Percentiles rank a stretch among this genome's conserved stretches.
Evolutionary conservation across 2,329 filamentous ascomycete genomes (phyloP).

Genomic region (Fusarium sp.): DNA sequence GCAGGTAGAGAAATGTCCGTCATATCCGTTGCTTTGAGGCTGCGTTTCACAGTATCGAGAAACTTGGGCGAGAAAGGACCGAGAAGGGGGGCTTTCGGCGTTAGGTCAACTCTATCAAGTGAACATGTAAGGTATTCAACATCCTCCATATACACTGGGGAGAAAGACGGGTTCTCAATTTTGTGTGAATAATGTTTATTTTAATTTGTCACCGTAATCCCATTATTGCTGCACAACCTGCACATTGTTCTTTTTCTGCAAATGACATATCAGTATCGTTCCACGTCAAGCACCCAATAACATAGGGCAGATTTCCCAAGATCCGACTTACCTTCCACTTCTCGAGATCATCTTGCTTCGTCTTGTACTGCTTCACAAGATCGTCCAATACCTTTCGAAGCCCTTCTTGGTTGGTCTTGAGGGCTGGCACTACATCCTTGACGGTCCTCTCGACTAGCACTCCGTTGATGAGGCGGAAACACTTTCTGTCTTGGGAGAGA

Average conservation of each 20-base stretch:
- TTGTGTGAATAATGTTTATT: conserved; percentile 21
- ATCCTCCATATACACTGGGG: conserved; percentile 4
- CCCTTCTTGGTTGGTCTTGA: conserved; percentile 94
- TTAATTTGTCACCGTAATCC: conserved; percentile 31
- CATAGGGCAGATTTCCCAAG: background rate
- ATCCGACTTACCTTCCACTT: conserved; percentile 86
- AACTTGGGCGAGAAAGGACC: background rate
- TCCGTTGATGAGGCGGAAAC: conserved; percentile 98
- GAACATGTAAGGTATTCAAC: conserved; percentile 1
- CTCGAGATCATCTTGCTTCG: conserved; percentile 93
- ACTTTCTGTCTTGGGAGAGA: conserved; percentile 87
- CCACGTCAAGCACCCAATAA: too few relatives aligned
- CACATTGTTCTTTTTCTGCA: conserved; percentile 87
- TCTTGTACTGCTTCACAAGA: conserved; percentile 94
- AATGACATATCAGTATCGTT: conserved; percentile 12
- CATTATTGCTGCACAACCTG: conserved; percentile 81
- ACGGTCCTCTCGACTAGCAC: conserved; percentile 95
- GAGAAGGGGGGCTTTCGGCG: background rate
- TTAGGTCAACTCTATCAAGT: conserved; percentile 3
- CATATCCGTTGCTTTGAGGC: conserved; percentile 7
- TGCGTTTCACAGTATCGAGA: background rate
- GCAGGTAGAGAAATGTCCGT: background rate
- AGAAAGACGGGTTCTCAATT: background rate
- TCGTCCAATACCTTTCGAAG: conserved; percentile 94
- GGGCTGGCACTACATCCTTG: conserved; percentile 87